phyloP scores from a whole-genome alignment of 1,284 basidiomycete species.

The Austroboletus novae-zelandiae region DNA sequence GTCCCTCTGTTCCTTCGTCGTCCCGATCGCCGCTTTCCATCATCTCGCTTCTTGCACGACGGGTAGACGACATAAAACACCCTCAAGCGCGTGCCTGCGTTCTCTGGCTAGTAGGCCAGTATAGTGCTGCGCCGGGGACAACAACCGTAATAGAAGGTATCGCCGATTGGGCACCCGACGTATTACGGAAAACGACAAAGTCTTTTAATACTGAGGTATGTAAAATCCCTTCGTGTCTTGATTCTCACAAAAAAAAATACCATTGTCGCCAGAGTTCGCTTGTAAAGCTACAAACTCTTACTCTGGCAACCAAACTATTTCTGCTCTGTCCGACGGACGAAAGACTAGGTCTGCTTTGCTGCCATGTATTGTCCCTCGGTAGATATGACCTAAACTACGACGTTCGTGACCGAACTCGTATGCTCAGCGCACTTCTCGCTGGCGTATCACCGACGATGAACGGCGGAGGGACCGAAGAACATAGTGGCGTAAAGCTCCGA shows the following conservation, averaged over 20 bases:
- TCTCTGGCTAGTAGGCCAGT: constrained; percentile 89
- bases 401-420: constrained; percentile 83
- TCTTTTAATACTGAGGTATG: constrained; percentile 70
- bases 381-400: constrained; percentile 87
- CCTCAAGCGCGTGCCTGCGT: constrained; percentile 81
- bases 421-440: constrained; percentile 69
- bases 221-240: not conserved
- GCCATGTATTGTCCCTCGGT: constrained; percentile 81
- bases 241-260: not conserved
- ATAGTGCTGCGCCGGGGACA: constrained; percentile 45
- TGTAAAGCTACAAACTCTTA: constrained; percentile 81
- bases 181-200: constrained; percentile 74
- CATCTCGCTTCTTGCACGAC: constrained; percentile 70
- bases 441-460: constrained; percentile 37
- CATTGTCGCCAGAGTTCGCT: constrained; percentile 44
- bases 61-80: constrained; percentile 77
- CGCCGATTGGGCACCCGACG: constrained; percentile 79
- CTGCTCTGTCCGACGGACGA: constrained; percentile 61
- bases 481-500: constrained; percentile 74
- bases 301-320: constrained; percentile 80
- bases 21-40: constrained; percentile 60
- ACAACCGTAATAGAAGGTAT: constrained; percentile 47
- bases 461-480: constrained; percentile 29
- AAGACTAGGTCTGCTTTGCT: constrained; percentile 53
- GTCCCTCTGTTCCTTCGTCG: constrained; percentile 13